Percentiles rank a stretch among this genome's conserved stretches.
Conservation (phyloP, 169 alveolate species). For the Toxoplasma gondii region DNA sequence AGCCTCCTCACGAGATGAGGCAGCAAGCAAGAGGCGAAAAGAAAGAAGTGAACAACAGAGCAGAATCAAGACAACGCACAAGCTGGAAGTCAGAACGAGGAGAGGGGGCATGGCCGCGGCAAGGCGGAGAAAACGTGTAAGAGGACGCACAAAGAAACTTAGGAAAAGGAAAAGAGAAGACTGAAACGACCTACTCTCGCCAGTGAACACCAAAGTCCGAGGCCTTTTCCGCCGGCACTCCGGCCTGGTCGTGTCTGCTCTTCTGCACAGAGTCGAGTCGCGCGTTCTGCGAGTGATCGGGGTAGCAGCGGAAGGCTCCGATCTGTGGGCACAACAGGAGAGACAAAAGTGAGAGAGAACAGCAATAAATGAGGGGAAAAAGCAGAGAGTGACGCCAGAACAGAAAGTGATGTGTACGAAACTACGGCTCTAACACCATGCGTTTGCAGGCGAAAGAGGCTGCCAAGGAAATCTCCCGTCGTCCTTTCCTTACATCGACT, state of each 20-base stretch:
- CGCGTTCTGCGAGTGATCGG: not conserved
- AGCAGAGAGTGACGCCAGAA: too few species aligned
- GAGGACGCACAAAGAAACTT: not conserved
- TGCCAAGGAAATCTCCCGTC: too few species aligned
- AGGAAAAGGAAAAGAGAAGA: not conserved
- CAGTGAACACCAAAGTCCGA: constrained; percentile 90
- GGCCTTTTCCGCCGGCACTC: constrained; percentile 82
- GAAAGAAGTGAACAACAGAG: too few species aligned
- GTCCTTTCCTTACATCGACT: not conserved
- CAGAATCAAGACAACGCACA: too few species aligned
- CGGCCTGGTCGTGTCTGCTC: not conserved
- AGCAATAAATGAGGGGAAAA: not conserved
- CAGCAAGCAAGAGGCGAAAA: too few species aligned
- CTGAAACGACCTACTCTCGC: constrained; percentile 62
- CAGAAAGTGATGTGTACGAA: too few species aligned
- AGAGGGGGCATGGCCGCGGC: too few species aligned
- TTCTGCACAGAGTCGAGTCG: not conserved
- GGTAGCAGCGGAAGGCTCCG: constrained; percentile 36
- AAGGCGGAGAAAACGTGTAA: not conserved
- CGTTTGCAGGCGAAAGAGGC: too few species aligned
- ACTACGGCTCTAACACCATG: too few species aligned
- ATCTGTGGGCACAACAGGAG: not conserved
- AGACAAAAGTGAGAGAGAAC: not conserved
- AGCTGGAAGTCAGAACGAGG: too few species aligned
- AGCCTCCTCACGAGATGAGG: too few species aligned